Percentiles rank a stretch among this genome's conserved stretches.
These are phyloP conservation scores for Aspergillus eucalypticola DNA, from an alignment of 2,329 filamentous ascomycete genomes.

Conservation along the genomic window DNA sequence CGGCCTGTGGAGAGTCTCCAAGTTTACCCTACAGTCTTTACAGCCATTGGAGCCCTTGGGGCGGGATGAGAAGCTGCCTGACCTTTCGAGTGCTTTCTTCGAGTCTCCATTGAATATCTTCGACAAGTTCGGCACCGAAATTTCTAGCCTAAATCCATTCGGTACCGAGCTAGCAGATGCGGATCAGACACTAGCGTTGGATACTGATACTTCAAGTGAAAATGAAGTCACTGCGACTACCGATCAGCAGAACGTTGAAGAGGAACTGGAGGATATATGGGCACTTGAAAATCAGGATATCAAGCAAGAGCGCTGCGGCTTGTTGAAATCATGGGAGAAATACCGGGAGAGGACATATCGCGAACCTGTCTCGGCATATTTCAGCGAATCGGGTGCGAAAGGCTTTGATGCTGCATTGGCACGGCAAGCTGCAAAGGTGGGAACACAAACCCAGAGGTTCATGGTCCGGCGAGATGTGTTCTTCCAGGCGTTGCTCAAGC, in stretches of 20 bases:
- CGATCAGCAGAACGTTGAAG: constrained; percentile 21
- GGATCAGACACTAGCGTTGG: constrained; percentile 22
- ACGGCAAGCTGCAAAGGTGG: constrained; percentile 25
- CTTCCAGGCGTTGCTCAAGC: constrained; percentile 41
- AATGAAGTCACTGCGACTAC: constrained; percentile 23
- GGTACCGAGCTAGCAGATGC: constrained; percentile 26
- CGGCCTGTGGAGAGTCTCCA: constrained; percentile 41
- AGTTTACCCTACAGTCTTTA: constrained; percentile 40
- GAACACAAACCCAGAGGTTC: constrained; percentile 26
- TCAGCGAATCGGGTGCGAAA: constrained; percentile 45
- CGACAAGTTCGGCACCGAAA: constrained; percentile 27
- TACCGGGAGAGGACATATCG: constrained; percentile 35
- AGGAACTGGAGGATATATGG: constrained; percentile 37
- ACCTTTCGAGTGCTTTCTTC: constrained; percentile 28
- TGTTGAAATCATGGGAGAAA: constrained; percentile 45
- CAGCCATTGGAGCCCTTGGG: constrained; percentile 38
- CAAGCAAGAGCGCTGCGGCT: constrained; percentile 10
- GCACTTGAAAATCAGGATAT: constrained; percentile 27
- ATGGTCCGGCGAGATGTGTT: constrained; percentile 42
- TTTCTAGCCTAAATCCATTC: constrained; percentile 38
- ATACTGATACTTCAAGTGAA: constrained; percentile 22
- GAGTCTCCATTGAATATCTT: constrained; percentile 22
- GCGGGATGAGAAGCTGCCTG: constrained; percentile 37
- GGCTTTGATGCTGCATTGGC: constrained; percentile 43
- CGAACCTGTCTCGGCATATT: constrained; percentile 41